Percentiles rank a stretch among this genome's conserved stretches.
Conservation (phyloP, 495 filamentous ascomycete species). For the Penicillium herquei region DNA sequence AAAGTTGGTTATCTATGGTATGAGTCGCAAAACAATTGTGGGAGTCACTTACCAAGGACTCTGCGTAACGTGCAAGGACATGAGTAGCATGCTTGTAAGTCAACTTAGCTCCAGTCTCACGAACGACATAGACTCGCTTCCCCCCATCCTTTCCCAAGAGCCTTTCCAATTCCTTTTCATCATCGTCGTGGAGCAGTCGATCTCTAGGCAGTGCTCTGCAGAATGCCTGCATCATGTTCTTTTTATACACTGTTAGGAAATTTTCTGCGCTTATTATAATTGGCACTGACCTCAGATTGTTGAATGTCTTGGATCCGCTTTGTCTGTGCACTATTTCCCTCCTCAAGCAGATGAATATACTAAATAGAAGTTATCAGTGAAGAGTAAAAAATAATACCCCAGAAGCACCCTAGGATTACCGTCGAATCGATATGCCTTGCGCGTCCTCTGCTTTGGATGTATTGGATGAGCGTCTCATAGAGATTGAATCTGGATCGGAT, state of each 20-base stretch:
- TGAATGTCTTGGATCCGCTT: constrained; percentile 56
- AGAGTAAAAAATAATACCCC: background rate
- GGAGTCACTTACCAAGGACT: constrained; percentile 47
- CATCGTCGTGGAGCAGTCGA: constrained; percentile 64
- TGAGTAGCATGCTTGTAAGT: constrained; percentile 71
- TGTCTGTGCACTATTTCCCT: constrained; percentile 58
- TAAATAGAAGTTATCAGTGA: constrained; percentile 10
- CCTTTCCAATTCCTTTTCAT: constrained; percentile 55
- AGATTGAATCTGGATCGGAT: constrained; percentile 70
- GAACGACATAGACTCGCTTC: constrained; percentile 59
- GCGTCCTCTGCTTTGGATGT: constrained; percentile 91
- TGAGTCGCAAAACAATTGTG: too few relatives aligned
- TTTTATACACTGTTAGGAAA: background rate
- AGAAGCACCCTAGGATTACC: constrained; percentile 17
- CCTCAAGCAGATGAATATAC: constrained; percentile 83
- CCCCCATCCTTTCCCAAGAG: constrained; percentile 54
- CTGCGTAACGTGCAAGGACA: constrained; percentile 63
- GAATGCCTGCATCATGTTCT: constrained; percentile 65
- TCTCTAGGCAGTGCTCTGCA: constrained; percentile 76
- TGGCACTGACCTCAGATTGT: constrained; percentile 38
- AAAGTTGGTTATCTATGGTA: background rate
- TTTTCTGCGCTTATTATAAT: constrained; percentile 12
- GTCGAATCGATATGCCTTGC: constrained; percentile 72
- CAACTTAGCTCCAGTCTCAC: constrained; percentile 72
- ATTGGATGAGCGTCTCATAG: constrained; percentile 90